These are phyloP conservation scores for Flaveria robusta DNA, from an alignment of 129 eudicot genomes.

Conservation along the genomic window DNA sequence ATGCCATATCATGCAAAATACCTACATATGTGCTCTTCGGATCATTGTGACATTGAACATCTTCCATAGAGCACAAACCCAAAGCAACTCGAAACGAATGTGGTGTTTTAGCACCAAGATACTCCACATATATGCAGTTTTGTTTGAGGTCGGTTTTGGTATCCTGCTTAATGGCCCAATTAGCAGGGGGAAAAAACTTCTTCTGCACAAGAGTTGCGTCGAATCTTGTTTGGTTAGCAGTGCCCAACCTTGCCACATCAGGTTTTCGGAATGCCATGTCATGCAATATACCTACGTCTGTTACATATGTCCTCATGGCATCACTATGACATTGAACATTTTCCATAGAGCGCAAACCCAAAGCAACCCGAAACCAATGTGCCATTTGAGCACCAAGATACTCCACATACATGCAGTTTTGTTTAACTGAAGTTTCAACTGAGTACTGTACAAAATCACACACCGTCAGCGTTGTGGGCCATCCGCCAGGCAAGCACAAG, in stretches of 20 bases:
- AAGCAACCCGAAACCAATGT: slow-evolving; percentile 29
- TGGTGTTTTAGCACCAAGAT: slow-evolving; percentile 57
- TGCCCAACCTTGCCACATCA: slow-evolving; percentile 17
- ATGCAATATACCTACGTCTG: slow-evolving; percentile 49
- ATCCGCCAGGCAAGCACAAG: slow-evolving; percentile 80
- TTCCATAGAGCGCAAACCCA: slow-evolving; percentile 26
- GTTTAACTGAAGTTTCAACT: slow-evolving; percentile 63
- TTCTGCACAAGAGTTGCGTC: slow-evolving; percentile 11
- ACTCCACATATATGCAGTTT: slow-evolving; percentile 74
- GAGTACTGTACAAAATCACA: slow-evolving; percentile 69
- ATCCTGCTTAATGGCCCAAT: too few species aligned
- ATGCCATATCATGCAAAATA: slow-evolving; percentile 48
- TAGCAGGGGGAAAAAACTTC: too few species aligned
- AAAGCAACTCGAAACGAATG: slow-evolving; percentile 30
- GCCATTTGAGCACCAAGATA: slow-evolving; percentile 63
- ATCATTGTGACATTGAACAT: slow-evolving; percentile 20
- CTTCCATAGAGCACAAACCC: slow-evolving; percentile 25
- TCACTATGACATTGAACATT: slow-evolving; percentile 17
- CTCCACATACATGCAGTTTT: slow-evolving; percentile 73
- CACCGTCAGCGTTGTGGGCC: slow-evolving; percentile 71
- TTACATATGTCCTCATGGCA: slow-evolving; percentile 43
- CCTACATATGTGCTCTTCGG: slow-evolving; percentile 37
- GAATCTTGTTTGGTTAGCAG: slow-evolving; percentile 25
- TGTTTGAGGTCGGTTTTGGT: slow-evolving; percentile 36
- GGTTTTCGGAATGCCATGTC: slow-evolving; percentile 51